Base-by-base conservation (phyloP, 169 alveolate genomes). In the Plasmodium knowlesi region DNA sequence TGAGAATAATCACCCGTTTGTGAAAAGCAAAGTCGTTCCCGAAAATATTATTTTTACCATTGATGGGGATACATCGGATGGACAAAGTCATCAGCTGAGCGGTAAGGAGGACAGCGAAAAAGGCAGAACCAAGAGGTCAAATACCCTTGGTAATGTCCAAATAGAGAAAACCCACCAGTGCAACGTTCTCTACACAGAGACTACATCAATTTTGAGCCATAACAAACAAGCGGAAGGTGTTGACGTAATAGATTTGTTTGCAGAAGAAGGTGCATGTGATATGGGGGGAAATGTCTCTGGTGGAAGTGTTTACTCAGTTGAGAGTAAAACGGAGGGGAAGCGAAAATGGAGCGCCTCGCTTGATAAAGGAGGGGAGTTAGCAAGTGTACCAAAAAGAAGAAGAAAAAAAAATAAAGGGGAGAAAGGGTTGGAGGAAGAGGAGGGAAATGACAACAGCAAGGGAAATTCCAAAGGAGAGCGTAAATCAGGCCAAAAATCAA, bases 171-270 rank as follows among this genome's bases (percentile, higher is more conserved):
- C 22, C 2, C 5, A 2, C 28, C 50, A n/a, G 10, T 19, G 4
- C 37, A 43, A 70, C 28, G 14, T 30, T 5, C 16, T 32, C 12
- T 30, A 2, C 71, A 53, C 8, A 82, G 25, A 2, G 28, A 22
- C 1, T 19, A 43, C n/a, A 32, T 57, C 46, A 54, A 82, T 34
- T 82, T 8, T 37, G 25, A 4, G 16, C 22, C n/a, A 30, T 1
- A 32, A 25, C 72, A 70, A 67, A 14, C 54, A 8, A 70, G 28
- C 46, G 53, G 10, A 32, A 30, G 6, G 19, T 54, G 54, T 16
- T 34, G 92, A 83, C 6, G 46, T 83, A 83, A 83, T 83, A 5
- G 82, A 83, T 67, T 8, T 83, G 30, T 83, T 81, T 25, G 78
- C 73, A n/a, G 73, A 67, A 8, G 50, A 41, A 5, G 9, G 19